These are phyloP conservation scores for Solanum hybrid DNA, from an alignment of 305 asterid species.

Conservation along the genomic window DNA sequence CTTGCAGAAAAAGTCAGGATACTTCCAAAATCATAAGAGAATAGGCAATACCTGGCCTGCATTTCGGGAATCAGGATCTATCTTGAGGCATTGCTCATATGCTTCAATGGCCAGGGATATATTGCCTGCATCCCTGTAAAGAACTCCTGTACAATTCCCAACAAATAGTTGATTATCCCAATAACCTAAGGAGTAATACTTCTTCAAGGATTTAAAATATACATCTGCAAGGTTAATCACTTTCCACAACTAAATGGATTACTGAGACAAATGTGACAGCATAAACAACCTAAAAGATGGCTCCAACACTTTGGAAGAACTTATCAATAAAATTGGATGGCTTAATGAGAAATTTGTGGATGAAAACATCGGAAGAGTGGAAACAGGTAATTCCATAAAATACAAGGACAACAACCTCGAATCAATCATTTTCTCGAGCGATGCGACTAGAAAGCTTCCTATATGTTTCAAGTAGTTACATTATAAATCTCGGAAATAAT, in stretches of 20 bases:
- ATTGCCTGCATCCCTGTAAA: constrained; percentile 96
- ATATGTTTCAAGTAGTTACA: not conserved
- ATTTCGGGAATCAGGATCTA: constrained; percentile 98
- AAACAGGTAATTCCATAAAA: not conserved
- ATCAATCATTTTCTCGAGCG: not conserved
- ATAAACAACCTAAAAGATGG: not conserved
- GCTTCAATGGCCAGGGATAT: constrained; percentile 97
- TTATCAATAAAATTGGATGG: not conserved
- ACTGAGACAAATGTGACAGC: not conserved
- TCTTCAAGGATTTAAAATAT: not conserved
- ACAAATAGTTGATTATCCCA: not conserved
- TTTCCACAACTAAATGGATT: not conserved
- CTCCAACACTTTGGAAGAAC: not conserved
- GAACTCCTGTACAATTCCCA: constrained; percentile 57
- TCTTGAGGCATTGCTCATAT: constrained; percentile 95
- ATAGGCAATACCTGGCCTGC: constrained; percentile 81
- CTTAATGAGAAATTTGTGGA: not conserved
- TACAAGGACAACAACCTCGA: not conserved
- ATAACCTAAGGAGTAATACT: not conserved
- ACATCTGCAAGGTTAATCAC: not conserved
- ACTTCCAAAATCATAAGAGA: not conserved
- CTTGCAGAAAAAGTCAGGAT: not conserved
- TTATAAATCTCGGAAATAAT: not conserved
- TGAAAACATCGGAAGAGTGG: not conserved
- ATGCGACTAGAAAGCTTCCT: not conserved